Evolutionary conservation across 208 protist species (phyloP).

Genomic region (Leishmania gerbilli): DNA sequence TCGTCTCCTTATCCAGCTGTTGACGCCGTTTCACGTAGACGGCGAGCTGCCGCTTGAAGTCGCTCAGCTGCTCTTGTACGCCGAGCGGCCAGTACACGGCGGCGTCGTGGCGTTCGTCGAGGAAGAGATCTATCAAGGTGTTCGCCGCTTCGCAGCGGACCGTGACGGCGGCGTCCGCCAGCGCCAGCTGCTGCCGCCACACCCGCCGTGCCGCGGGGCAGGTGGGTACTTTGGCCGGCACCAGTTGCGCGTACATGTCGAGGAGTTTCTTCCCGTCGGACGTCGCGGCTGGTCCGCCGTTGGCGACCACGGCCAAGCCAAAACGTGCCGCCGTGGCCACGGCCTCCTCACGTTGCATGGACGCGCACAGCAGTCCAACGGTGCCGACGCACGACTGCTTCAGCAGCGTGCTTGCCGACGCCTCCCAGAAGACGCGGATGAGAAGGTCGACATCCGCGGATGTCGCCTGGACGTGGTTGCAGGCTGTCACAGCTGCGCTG

Average conservation of each 20-base stretch:
- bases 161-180: constrained; percentile 46
- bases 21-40: constrained; percentile 53
- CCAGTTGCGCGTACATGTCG: constrained; percentile 13
- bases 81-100: constrained; percentile 65
- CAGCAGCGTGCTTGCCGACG: constrained; percentile 39
- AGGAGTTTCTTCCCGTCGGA: constrained; percentile 15
- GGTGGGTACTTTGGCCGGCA: constrained; percentile 17
- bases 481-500: constrained; percentile 16
- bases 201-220: constrained; percentile 20
- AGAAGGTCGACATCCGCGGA: constrained; percentile 64
- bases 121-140: constrained; percentile 76
- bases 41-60: constrained; percentile 44
- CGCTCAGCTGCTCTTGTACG: constrained; percentile 43
- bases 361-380: constrained; percentile 48
- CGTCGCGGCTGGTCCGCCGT: constrained; percentile 16
- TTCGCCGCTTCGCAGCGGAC: constrained; percentile 82
- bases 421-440: constrained; percentile 65
- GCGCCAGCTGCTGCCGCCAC: constrained; percentile 49
- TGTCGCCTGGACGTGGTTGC: constrained; percentile 46
- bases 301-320: constrained; percentile 37
- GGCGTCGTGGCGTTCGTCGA: constrained; percentile 67
- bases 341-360: constrained; percentile 41
- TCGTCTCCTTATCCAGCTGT: constrained; percentile 46
- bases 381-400: constrained; percentile 57
- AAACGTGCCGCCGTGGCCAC: constrained; percentile 49